These are phyloP conservation scores for Mortierella sp. DNA, from an alignment of 371 early-diverging fungal genomes.

Conservation along the genomic window DNA sequence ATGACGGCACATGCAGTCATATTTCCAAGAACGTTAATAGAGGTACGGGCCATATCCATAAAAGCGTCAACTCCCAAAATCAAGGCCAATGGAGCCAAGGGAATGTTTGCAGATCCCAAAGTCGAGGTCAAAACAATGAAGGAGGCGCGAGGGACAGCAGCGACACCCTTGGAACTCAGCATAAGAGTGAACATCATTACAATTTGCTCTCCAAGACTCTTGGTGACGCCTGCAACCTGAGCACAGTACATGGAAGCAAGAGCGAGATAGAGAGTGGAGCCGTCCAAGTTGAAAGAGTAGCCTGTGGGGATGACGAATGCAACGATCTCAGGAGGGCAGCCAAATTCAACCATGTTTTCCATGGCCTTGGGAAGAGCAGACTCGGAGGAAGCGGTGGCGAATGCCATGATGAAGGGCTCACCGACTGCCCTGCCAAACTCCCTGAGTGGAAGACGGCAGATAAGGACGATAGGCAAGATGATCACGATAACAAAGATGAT, in stretches of 20 bases:
- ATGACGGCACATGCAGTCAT: conserved; percentile 81
- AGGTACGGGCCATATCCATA: conserved; percentile 86
- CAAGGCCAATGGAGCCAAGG: conserved; percentile 66
- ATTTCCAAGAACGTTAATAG: conserved; percentile 81
- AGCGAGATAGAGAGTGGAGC: conserved; percentile 82
- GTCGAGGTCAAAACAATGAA: conserved; percentile 73
- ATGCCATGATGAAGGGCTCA: conserved; percentile 84
- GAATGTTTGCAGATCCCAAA: conserved; percentile 68
- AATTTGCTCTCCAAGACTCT: conserved; percentile 74
- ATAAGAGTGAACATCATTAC: conserved; percentile 81
- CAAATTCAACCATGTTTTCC: conserved; percentile 79
- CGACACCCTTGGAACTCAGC: conserved; percentile 85
- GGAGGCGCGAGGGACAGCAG: conserved; percentile 85
- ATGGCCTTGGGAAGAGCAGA: conserved; percentile 84
- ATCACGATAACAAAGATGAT: conserved; percentile 71
- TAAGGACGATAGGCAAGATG: conserved; percentile 74
- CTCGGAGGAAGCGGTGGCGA: conserved; percentile 88
- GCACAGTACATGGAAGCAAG: conserved; percentile 76
- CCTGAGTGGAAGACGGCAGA: conserved; percentile 67
- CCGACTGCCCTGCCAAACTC: conserved; percentile 68
- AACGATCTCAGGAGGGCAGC: conserved; percentile 78
- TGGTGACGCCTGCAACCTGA: conserved; percentile 72
- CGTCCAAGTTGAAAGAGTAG: conserved; percentile 88
- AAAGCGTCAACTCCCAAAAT: conserved; percentile 83
- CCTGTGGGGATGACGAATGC: conserved; percentile 86